These are phyloP conservation scores for Akanthomyces dipterigenus DNA, from an alignment of 2,329 filamentous ascomycete species.

Conservation along the genomic window DNA sequence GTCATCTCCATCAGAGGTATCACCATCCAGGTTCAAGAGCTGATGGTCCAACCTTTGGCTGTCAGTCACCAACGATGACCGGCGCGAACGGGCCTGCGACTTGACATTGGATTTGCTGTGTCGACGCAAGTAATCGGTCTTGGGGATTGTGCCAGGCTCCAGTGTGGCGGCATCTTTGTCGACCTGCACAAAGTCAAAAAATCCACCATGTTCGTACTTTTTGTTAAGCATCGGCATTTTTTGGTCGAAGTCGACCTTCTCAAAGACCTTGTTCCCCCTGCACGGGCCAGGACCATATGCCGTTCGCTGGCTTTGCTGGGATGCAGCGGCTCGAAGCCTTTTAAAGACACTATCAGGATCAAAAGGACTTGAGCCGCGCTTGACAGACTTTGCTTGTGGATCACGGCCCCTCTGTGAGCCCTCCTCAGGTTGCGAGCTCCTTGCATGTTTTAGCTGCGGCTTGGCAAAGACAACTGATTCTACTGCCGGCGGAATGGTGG, in stretches of 20 bases:
- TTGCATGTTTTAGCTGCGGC: constrained; percentile 51
- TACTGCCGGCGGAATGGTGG: constrained; percentile 14
- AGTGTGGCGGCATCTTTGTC: constrained; percentile 16
- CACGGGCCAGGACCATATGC: constrained; percentile 17
- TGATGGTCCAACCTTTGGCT: neutral
- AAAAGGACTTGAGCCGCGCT: constrained; percentile 51
- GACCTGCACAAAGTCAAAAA: constrained; percentile 39
- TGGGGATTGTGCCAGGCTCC: constrained; percentile 32
- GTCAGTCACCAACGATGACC: constrained; percentile 7
- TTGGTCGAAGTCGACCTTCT: constrained; percentile 48
- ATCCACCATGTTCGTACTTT: constrained; percentile 52
- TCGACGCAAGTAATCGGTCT: constrained; percentile 41
- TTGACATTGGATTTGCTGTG: constrained; percentile 36
- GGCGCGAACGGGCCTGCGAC: constrained; percentile 21
- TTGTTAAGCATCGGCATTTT: constrained; percentile 47
- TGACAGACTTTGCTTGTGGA: constrained; percentile 27
- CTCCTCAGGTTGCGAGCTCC: constrained; percentile 45
- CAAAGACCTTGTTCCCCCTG: constrained; percentile 43
- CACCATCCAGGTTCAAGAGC: constrained; percentile 7
- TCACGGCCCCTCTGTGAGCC: constrained; percentile 23
- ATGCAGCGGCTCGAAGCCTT: constrained; percentile 44
- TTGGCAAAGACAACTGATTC: constrained; percentile 46
- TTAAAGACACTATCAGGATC: constrained; percentile 53
- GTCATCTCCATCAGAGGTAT: constrained; percentile 27
- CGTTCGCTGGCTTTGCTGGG: constrained; percentile 16